These are phyloP conservation scores for Dentiscutata heterogama DNA, from an alignment of 371 early-diverging fungal species.

Conservation along the genomic window DNA sequence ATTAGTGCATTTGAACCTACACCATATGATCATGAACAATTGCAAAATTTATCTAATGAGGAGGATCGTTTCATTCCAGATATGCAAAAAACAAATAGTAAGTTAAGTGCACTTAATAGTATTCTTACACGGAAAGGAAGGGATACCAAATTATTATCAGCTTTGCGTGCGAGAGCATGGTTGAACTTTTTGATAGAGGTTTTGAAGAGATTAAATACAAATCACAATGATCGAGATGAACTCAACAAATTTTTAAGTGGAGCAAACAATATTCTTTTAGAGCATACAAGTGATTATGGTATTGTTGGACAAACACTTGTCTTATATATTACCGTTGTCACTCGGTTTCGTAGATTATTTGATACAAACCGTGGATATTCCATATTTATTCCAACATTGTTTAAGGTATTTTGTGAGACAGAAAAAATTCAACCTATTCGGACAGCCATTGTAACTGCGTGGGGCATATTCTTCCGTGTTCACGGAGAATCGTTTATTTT, in stretches of 20 bases:
- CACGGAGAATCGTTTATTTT: slow-evolving; percentile 77
- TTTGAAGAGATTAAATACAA: slow-evolving; percentile 65
- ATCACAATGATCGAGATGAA: slow-evolving; percentile 66
- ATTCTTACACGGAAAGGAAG: not conserved
- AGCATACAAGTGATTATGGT: slow-evolving; percentile 65
- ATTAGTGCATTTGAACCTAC: slow-evolving; percentile 31
- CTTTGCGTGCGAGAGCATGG: slow-evolving; percentile 70
- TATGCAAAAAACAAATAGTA: slow-evolving; percentile 38
- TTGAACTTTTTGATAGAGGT: slow-evolving; percentile 65
- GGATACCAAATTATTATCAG: slow-evolving; percentile 52
- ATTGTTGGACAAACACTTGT: slow-evolving; percentile 68
- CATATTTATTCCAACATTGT: slow-evolving; percentile 66
- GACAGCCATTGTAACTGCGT: slow-evolving; percentile 67
- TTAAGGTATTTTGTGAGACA: slow-evolving; percentile 71
- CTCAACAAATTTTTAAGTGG: slow-evolving; percentile 67
- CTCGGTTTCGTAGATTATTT: slow-evolving; percentile 68
- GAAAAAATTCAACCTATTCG: slow-evolving; percentile 56
- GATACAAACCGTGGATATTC: slow-evolving; percentile 68
- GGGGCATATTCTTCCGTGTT: slow-evolving; percentile 70
- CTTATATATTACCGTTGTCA: slow-evolving; percentile 65
- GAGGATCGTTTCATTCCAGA: slow-evolving; percentile 18
- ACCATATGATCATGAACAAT: not conserved
- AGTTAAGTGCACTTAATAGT: slow-evolving; percentile 13
- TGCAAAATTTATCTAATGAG: slow-evolving; percentile 45
- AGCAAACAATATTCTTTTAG: slow-evolving; percentile 65